Conservation (phyloP, 2,329 filamentous ascomycete species). For the Xylaria sp. region DNA sequence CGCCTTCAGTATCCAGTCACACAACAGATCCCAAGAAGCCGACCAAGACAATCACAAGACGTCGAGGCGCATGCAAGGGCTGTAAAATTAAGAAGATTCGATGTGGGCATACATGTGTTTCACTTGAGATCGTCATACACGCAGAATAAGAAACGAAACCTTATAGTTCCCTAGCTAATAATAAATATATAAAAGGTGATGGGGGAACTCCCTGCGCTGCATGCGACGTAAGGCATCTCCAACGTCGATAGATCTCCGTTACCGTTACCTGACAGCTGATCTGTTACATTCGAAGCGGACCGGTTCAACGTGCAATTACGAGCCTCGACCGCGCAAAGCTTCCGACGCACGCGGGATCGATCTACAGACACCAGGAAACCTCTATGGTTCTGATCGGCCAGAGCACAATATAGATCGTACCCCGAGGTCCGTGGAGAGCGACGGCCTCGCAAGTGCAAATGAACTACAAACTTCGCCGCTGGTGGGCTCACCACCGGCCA, state of each 20-base stretch:
- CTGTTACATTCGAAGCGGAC: constrained; percentile 18
- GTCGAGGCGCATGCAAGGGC: constrained; percentile 26
- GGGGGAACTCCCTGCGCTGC: constrained; percentile 25
- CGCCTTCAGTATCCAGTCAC: constrained; percentile 3
- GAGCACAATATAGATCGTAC: background rate
- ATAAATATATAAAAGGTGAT: constrained; percentile 15
- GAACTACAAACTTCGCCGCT: constrained; percentile 7
- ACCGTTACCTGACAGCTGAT: constrained; percentile 5
- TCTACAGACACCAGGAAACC: constrained; percentile 1
- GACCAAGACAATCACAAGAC: constrained; percentile 22
- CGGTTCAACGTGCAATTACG: constrained; percentile 16
- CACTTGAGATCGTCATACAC: background rate
- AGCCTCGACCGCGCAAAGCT: constrained; percentile 8
- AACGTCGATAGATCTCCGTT: background rate
- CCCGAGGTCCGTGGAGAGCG: background rate
- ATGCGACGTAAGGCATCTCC: constrained; percentile 25
- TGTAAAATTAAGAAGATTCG: constrained; percentile 31
- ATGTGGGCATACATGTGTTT: constrained; percentile 22
- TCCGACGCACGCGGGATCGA: background rate
- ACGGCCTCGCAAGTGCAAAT: constrained; percentile 12
- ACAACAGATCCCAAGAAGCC: constrained; percentile 9
- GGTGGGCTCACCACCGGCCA: constrained; percentile 4
- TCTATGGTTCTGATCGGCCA: background rate
- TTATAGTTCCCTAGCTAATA: constrained; percentile 10
- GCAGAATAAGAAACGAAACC: background rate